phyloP scores from a whole-genome alignment of 1,139 yeast species.

The Suzukiozyma palmioleophila region DNA sequence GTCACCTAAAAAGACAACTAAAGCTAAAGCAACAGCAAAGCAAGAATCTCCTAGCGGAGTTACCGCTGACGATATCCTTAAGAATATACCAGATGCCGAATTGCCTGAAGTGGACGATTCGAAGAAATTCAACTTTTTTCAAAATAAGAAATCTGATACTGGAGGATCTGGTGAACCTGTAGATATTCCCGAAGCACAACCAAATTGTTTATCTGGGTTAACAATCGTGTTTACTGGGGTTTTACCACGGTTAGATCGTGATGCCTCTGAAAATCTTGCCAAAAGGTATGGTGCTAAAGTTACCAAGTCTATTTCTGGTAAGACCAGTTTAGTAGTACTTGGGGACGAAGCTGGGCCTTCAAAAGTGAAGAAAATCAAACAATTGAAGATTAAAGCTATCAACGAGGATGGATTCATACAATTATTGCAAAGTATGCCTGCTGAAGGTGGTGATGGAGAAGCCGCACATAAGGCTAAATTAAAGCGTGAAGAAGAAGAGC shows the following conservation, averaged over 20 bases:
- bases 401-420: constrained; percentile 82
- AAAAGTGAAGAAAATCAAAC: constrained; percentile 78
- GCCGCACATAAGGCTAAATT: constrained; percentile 68
- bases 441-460: constrained; percentile 83
- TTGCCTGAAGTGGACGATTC: constrained; percentile 53
- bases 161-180: constrained; percentile 18
- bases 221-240: constrained; percentile 94
- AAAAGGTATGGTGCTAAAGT: constrained; percentile 92
- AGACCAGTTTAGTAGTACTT: constrained; percentile 82
- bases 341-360: constrained; percentile 98
- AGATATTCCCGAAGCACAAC: constrained; percentile 69
- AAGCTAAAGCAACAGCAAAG: constrained; percentile 5
- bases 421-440: constrained; percentile 76
- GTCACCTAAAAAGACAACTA: constrained; percentile 8
- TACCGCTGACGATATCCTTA: constrained; percentile 52
- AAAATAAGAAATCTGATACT: constrained; percentile 39
- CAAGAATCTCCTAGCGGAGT: constrained; percentile 11
- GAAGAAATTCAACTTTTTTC: constrained; percentile 51
- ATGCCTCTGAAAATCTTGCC: constrained; percentile 70
- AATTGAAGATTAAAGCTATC: constrained; percentile 71
- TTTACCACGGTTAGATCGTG: constrained; percentile 74
- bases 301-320: constrained; percentile 79
- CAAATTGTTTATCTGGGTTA: constrained; percentile 79
- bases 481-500: constrained; percentile 67
- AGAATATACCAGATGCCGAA: constrained; percentile 64